Evolutionary conservation across 352 stramenopile genomes (phyloP), one percentile per base, ranked within the genome.

Genomic region (Phytopythium chamaehyphon): DNA sequence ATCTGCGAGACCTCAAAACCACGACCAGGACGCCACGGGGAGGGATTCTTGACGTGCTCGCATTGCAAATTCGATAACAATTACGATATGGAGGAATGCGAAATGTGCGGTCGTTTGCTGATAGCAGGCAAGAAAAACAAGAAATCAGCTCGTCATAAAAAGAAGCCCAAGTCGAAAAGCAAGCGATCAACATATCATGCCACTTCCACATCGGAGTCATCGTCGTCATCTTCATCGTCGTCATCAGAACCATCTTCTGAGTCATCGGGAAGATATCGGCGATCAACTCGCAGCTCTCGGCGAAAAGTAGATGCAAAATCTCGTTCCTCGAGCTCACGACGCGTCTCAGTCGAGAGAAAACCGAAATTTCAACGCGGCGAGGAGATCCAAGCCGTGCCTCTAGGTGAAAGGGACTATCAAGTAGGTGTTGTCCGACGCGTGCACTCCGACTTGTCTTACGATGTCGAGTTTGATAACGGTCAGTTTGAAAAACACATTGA

Each of bases 31-130:
- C 61, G 71, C 9, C 66, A 69, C 22, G 77, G 74, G 0, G 69
- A 65, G 57, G 67, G 62, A 0, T 89, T 77, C 47, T 61, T 86
- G 39, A 82, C 79, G 43, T 89, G 78, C 44, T 61, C 56, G 19
- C 64, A 83, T 35, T 89, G 78, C 50, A 80, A 86, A 33, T 89
- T 89, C 36, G 75, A 87, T 60, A 89, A 89, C 63, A 89, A 86
- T 46, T 86, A 76, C 47, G 78, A 87, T 23, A 64, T 79, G 57
- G 73, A 84, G 6, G 61, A 84, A 10, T 88, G 77, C 23, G 77
- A 86, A 44, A 84, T 88, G 63, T 88, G 77, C 28, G 73, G 76
- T 5, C 69, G 70, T 15, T 52, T 61, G 3, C 54, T 88, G 16
- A 67, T 59, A 47, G 28, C 49, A 0, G 23, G 44, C 9, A 64